Evolutionary conservation across 768 basidiomycete genomes (phyloP).

Genomic region (Calocybe gangraenosa): DNA sequence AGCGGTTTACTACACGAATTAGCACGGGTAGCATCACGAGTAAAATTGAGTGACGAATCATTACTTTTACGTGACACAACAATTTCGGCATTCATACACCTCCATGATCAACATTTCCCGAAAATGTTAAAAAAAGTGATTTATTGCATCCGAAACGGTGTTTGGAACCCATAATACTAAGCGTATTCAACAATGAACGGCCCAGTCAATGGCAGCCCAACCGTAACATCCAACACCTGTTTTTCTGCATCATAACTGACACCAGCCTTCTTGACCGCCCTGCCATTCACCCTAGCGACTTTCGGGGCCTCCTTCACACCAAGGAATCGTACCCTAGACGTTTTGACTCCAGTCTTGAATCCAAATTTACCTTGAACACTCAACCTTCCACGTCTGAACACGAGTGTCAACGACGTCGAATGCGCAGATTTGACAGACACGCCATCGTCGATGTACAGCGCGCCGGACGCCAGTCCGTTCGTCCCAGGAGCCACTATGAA

Average conservation of each 20-base stretch:
- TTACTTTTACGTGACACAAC: no score
- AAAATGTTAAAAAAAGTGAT: no score
- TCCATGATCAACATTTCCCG: no score
- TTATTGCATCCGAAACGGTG: no score
- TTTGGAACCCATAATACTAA: neutral
- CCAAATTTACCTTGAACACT: slow-evolving; percentile 34
- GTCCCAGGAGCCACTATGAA: slow-evolving; percentile 55
- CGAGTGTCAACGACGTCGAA: slow-evolving; percentile 30
- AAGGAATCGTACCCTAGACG: slow-evolving; percentile 33
- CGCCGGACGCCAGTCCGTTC: slow-evolving; percentile 45
- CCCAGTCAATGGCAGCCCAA: slow-evolving; percentile 26
- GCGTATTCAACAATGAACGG: neutral
- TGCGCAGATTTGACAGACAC: slow-evolving; percentile 35
- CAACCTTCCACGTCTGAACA: slow-evolving; percentile 25
- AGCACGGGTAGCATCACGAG: no score
- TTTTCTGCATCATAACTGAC: slow-evolving; percentile 31
- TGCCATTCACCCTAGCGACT: slow-evolving; percentile 25
- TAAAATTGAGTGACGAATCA: no score
- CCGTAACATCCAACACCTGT: slow-evolving; percentile 40
- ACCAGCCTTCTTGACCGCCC: slow-evolving; percentile 13
- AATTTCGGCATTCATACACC: no score
- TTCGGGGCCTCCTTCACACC: slow-evolving; percentile 26
- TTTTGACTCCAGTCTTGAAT: slow-evolving; percentile 32
- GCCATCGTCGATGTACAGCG: slow-evolving; percentile 64
- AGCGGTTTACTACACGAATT: no score